Conservation (phyloP, 2,329 filamentous ascomycete genomes). For the Penicillium sp. region DNA sequence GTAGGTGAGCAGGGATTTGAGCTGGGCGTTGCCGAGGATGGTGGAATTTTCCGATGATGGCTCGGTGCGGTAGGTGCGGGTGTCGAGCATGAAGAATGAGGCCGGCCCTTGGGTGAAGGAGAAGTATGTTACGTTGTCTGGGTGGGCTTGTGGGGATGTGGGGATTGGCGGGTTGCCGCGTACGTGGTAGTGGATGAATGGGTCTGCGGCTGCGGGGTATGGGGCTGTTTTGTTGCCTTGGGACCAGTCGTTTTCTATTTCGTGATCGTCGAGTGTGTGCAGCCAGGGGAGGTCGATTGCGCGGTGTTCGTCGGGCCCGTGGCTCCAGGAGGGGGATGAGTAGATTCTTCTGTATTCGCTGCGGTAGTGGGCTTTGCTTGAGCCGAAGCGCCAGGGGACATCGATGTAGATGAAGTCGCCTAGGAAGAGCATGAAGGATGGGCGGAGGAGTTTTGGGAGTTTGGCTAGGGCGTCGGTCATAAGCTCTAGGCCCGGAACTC, state of each 20-base stretch:
- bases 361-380: constrained; percentile 69
- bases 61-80: constrained; percentile 72
- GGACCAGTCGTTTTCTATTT: constrained; percentile 89
- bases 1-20: constrained; percentile 74
- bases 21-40: constrained; percentile 79
- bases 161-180: constrained; percentile 72
- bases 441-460: constrained; percentile 54
- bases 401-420: constrained; percentile 58
- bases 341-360: constrained; percentile 96
- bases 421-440: constrained; percentile 59
- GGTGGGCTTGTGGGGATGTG: constrained; percentile 49
- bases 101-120: constrained; percentile 85
- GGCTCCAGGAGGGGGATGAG: constrained; percentile 81
- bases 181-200: constrained; percentile 82
- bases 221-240: constrained; percentile 74
- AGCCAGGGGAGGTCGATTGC: constrained; percentile 75
- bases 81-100: constrained; percentile 92
- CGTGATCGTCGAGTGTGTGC: constrained; percentile 93
- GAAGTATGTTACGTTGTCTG: constrained; percentile 71
- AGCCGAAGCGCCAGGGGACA: constrained; percentile 75
- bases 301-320: constrained; percentile 61
- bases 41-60: constrained; percentile 60
- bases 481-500: constrained; percentile 74
- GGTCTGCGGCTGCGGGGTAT: constrained; percentile 74
- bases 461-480: constrained; percentile 69